Evolutionary conservation across 495 filamentous ascomycete species (phyloP).

Genomic region (Jackrogersella minutella): DNA sequence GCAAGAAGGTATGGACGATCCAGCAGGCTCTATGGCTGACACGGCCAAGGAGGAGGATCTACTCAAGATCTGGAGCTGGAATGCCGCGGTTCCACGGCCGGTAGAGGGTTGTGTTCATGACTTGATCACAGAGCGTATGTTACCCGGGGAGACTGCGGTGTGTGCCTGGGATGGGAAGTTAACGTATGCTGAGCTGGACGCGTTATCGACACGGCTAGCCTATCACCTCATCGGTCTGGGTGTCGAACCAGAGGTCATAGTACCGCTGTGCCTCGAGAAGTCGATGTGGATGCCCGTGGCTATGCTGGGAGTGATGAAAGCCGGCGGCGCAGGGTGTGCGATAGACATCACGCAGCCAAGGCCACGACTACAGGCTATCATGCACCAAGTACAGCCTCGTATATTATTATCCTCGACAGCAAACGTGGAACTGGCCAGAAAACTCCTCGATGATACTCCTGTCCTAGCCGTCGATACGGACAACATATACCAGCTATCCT

Average conservation of each 20-base stretch:
- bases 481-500: background rate
- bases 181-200: background rate
- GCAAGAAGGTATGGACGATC: background rate
- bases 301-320: slow-evolving; percentile 52
- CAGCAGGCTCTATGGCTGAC: background rate
- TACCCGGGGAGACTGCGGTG: background rate
- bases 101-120: background rate
- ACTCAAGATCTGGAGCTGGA: background rate
- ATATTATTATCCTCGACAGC: slow-evolving; percentile 9
- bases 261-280: slow-evolving; percentile 58
- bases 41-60: background rate
- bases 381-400: background rate
- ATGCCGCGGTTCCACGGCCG: background rate
- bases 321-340: slow-evolving; percentile 45
- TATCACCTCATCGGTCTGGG: slow-evolving; percentile 37
- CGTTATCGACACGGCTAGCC: background rate
- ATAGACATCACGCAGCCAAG: slow-evolving; percentile 13
- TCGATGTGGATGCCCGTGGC: slow-evolving; percentile 53
- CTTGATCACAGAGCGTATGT: background rate
- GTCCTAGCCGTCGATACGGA: background rate
- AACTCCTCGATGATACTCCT: background rate
- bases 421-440: background rate
- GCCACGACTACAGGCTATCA: slow-evolving; percentile 28
- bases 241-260: slow-evolving; percentile 56
- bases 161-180: slow-evolving; percentile 1